Evolutionary conservation across 2,329 filamentous ascomycete genomes (phyloP), one percentile per base, ranked within the genome.

Genomic region (Colletotrichum lindemuthianum): DNA sequence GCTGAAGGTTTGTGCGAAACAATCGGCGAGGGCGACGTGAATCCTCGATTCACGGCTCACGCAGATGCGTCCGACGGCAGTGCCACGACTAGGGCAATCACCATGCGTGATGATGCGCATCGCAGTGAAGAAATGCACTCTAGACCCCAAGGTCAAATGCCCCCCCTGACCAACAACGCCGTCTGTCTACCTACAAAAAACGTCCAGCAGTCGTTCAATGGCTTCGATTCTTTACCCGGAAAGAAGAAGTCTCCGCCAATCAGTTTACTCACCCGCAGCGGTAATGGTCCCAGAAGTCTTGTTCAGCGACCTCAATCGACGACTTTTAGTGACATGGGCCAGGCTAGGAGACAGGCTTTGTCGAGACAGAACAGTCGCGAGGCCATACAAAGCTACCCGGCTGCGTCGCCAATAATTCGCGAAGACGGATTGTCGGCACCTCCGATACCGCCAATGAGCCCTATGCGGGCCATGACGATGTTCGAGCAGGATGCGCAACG

Each of bases 241-340:
- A 72, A 70, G 44, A 75, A 72, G 59, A 78, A 70, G 0, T 75
- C 78, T 3, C 78, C 79, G 1, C 79, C 81, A 0, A 74, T 82
- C 34, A 82, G 78, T 68, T 77, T 82, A 72, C 74, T 74, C n/a
- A 80, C 77, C 4, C 75, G 78, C 33, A 78, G 75, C 36, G 72
- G 67, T 11, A 10, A 75, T 70, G 49, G 73, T 71, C 15, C 79
- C 75, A 56, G 56, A 7, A 65, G 58, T 3, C 75, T 76, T 11
- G 68, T 16, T n/a, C 10, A 76, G 8, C 76, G 79, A 33, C 70
- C 78, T 6, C 74, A 75, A 41, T 76, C 76, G 11, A 78, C 75
- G 2, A 74, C 76, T 2, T 72, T 75, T 12, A 68, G 60, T 43
- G 65, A 68, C 48, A 15, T 40, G 9, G 43, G 12, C 12, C 49